Evolutionary conservation across 192 early-diverging fungal genomes (phyloP).

Genomic region (Podila verticillata): DNA sequence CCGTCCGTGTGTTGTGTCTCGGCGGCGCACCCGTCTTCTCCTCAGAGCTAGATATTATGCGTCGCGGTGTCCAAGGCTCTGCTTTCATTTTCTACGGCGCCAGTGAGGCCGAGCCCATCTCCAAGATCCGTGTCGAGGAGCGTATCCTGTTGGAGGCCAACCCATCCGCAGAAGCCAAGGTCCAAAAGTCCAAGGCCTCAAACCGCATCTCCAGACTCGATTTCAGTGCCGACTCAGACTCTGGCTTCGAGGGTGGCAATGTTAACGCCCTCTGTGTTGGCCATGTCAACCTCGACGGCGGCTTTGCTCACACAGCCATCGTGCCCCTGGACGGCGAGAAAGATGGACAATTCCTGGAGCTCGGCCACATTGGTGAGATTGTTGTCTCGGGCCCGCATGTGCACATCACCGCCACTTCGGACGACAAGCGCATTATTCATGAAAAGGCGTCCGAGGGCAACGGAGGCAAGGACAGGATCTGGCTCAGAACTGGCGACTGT

Average conservation of each 20-base stretch:
- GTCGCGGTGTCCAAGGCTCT: conserved; percentile 34
- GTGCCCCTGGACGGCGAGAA: conserved; percentile 24
- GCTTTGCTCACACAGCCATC: conserved; percentile 41
- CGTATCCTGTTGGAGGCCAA: conserved; percentile 38
- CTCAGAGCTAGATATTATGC: conserved; percentile 45
- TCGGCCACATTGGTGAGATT: conserved; percentile 45
- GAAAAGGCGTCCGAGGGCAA: conserved; percentile 22
- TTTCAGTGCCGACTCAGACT: conserved; percentile 11
- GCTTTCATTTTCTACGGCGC: conserved; percentile 50
- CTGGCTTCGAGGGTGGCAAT: conserved; percentile 45
- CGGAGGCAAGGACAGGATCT: conserved; percentile 31
- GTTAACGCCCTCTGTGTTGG: conserved; percentile 45
- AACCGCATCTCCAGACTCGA: conserved; percentile 28
- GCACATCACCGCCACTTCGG: conserved; percentile 47
- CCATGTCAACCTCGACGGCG: conserved; percentile 44
- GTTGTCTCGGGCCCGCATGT: conserved; percentile 49
- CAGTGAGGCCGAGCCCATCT: conserved; percentile 50
- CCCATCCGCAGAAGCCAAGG: conserved; percentile 1
- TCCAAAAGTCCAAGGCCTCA: conserved; percentile 6
- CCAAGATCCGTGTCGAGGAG: conserved; percentile 47
- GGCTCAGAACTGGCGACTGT: conserved; percentile 50
- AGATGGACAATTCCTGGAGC: conserved; percentile 26
- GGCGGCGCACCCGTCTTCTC: conserved; percentile 50
- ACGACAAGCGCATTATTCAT: conserved; percentile 43
- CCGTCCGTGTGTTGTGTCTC: conserved; percentile 37